Conservation (phyloP, 768 basidiomycete species). For the Glaciozyma martinii region DNA sequence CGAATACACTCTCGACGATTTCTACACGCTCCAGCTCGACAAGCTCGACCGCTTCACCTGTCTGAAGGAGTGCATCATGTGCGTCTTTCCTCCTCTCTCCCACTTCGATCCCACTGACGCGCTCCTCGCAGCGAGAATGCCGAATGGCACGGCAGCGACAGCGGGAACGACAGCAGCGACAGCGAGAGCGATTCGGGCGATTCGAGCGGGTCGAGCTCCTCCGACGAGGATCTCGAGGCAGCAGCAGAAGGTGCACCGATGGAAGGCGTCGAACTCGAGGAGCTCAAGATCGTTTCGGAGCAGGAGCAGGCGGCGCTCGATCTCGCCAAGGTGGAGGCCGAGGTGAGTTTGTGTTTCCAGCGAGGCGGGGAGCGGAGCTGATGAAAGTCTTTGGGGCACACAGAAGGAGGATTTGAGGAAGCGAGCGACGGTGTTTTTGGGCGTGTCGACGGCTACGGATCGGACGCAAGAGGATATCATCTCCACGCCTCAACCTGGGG, state of each 20-base stretch:
- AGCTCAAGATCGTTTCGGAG: constrained; percentile 28
- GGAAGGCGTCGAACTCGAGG: constrained; percentile 33
- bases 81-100: constrained; percentile 40
- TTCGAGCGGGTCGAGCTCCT: constrained; percentile 41
- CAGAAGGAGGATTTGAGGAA: constrained; percentile 43
- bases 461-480: constrained; percentile 61
- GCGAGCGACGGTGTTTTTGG: constrained; percentile 53
- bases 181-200: constrained; percentile 42
- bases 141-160: constrained; percentile 42
- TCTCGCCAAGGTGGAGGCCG: constrained; percentile 9
- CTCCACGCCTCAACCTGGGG: constrained; percentile 74
- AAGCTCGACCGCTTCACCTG: constrained; percentile 72
- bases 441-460: constrained; percentile 45
- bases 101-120: background rate
- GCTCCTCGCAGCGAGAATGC: constrained; percentile 43
- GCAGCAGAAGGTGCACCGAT: constrained; percentile 34
- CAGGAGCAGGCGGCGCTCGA: constrained; percentile 30
- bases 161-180: constrained; percentile 46
- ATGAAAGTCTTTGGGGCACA: constrained; percentile 16
- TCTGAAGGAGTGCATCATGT: constrained; percentile 60
- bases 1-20: constrained; percentile 86
- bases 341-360: constrained; percentile 3
- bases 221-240: constrained; percentile 34
- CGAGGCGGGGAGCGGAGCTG: background rate
- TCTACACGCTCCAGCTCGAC: constrained; percentile 67